Percentiles rank a stretch among this genome's conserved stretches.
phyloP scores from a whole-genome alignment of 1,139 yeast species.

The Candida neerlandica region DNA sequence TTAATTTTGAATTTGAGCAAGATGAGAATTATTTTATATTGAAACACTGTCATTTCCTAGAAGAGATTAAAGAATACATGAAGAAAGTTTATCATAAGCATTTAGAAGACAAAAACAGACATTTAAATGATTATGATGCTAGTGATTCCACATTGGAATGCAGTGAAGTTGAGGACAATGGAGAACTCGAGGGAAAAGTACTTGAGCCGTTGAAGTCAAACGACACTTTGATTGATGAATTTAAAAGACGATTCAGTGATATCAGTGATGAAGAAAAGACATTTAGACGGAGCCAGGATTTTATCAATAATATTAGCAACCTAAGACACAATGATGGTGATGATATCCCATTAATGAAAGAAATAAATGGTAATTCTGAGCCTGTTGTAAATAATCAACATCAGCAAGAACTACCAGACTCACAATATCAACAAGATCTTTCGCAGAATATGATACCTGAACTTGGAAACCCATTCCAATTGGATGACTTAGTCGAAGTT shows the following conservation, averaged over 20 bases:
- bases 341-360: constrained; percentile 3
- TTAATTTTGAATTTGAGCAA: constrained; percentile 26
- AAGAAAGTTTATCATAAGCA: constrained; percentile 9
- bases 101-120: not conserved
- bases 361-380: not conserved
- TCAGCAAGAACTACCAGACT: not conserved
- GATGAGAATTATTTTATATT: constrained; percentile 36
- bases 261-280: constrained; percentile 12
- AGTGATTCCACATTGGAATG: constrained; percentile 19
- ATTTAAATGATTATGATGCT: constrained; percentile 3
- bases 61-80: constrained; percentile 33
- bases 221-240: constrained; percentile 16
- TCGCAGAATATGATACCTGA: not conserved
- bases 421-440: not conserved
- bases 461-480: constrained; percentile 4
- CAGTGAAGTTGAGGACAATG: constrained; percentile 13
- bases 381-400: not conserved
- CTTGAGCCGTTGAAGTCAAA: constrained; percentile 15
- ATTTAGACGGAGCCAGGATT: constrained; percentile 7
- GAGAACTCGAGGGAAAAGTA: constrained; percentile 9
- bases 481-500: constrained; percentile 15
- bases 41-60: constrained; percentile 30
- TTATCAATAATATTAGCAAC: constrained; percentile 28
- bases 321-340: constrained; percentile 36
- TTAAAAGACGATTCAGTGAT: constrained; percentile 11